Evolutionary conservation across 305 asterid species (phyloP).

Genomic region (Ilex paraguariensis): DNA sequence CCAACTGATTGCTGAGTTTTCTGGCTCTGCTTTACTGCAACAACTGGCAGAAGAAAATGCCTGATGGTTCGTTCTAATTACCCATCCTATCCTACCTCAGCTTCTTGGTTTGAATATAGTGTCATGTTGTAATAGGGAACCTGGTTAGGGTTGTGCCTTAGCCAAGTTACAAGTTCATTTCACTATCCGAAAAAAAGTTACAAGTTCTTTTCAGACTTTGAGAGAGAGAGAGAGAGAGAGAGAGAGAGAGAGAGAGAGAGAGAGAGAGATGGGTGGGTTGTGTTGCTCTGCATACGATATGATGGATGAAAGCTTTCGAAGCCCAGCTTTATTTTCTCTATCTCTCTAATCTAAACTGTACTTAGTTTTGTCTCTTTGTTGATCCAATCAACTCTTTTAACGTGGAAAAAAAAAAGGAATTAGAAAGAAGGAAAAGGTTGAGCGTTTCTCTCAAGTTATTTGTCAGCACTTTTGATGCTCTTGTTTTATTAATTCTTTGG

Average conservation of each 20-base stretch:
- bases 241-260: conserved; percentile 2
- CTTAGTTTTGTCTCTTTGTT: conserved; percentile 20
- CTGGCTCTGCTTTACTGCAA: not conserved
- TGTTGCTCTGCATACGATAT: conserved; percentile 10
- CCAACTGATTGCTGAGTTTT: not conserved
- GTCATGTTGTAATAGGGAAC: conserved; percentile 4
- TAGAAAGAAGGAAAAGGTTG: too few relatives aligned
- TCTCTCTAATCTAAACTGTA: conserved; percentile 14
- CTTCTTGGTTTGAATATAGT: conserved; percentile 5
- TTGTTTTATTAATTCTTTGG: too few relatives aligned
- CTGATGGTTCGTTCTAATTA: conserved; percentile 1
- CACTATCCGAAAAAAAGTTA: not conserved
- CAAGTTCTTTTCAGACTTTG: conserved; percentile 15
- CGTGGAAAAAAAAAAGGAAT: too few relatives aligned
- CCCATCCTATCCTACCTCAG: not conserved
- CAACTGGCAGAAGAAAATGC: not conserved
- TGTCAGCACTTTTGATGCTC: too few relatives aligned
- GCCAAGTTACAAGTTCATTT: too few relatives aligned
- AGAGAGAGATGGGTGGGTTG: not conserved
- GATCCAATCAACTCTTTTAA: not conserved
- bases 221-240: not conserved
- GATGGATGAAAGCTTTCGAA: conserved; percentile 9
- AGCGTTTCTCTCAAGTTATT: too few relatives aligned
- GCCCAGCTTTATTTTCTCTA: not conserved
- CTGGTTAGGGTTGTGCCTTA: conserved; percentile 10